Base-by-base conservation (phyloP, 306 rosid species). In the Cucurbita moschata region DNA sequence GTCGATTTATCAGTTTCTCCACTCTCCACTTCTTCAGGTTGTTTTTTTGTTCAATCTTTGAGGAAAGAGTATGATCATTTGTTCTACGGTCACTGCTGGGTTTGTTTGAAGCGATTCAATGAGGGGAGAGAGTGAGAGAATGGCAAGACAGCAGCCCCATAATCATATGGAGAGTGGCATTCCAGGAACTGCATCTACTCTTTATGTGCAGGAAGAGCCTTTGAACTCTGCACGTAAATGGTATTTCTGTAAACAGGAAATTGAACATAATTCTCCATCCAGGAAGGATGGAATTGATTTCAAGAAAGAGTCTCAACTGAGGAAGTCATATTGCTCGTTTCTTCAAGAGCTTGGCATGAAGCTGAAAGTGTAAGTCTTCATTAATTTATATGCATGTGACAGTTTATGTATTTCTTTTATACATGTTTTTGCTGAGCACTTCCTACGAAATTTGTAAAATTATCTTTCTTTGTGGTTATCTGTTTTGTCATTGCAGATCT, bases 341-440 rank as follows among this genome's bases (percentile, higher is more conserved):
- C 76, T 85, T 73, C 84, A 80, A 63, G 82, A 76, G 66, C 74
- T 85, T 60, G 88, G 88, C 62, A 78, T 72, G 71, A 82, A 77
- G 79, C 81, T 85, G 53, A 82, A 85, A 78, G 82, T 85, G 88
- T 85, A 71, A 82, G 86, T 6, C 14, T 9, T 54, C 12, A 12
- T 18, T 40, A 11, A 40, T 73, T 56, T 7, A 51, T 5, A 19
- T 40, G 6, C 0, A 1, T 8, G 11, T n/a, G 30, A 53, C 64
- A 8, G 38, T 71, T 70, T 46, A 8, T 59, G 13, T 42, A 14
- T 44, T 50, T 68, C 42, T 30, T 64, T 47, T 11, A 47, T 4
- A 5, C 15, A 23, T 6, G 7, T 68, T 44, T 13, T 47, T 21
- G 15, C 16, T 12, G 40, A 47, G 7, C 21, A 8, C 19, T 46